These are phyloP conservation scores for Phytophthora pinifolia DNA, from an alignment of 352 stramenopile genomes.

Conservation along the genomic window DNA sequence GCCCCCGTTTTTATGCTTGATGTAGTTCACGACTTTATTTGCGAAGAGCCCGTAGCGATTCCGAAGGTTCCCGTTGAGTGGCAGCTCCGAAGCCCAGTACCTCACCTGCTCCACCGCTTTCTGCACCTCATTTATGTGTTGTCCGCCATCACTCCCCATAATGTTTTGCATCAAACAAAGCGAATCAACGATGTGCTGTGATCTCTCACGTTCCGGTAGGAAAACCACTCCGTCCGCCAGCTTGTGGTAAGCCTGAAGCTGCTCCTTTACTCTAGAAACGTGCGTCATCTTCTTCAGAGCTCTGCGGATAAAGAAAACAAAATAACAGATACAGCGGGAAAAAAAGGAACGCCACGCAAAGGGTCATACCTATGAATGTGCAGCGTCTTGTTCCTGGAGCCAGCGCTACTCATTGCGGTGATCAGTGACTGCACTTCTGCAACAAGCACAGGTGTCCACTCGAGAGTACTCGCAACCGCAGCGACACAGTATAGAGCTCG, in stretches of 20 bases:
- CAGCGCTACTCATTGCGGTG: slow-evolving; percentile 15
- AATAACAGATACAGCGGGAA: neutral
- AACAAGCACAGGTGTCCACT: slow-evolving; percentile 5
- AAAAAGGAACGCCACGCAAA: neutral
- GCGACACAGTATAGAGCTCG: slow-evolving; percentile 16
- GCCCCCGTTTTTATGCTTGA: neutral
- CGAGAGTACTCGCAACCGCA: slow-evolving; percentile 10
- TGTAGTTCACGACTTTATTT: slow-evolving; percentile 9
- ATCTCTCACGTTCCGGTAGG: neutral
- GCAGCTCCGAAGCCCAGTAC: slow-evolving; percentile 14
- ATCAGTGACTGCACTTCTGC: slow-evolving; percentile 23
- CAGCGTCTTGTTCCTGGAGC: slow-evolving; percentile 27
- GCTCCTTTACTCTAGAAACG: slow-evolving; percentile 1
- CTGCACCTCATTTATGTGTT: neutral
- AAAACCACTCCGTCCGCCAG: neutral
- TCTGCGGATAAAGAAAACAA: neutral
- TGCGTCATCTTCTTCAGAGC: neutral
- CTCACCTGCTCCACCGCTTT: neutral
- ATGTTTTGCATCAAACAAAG: slow-evolving; percentile 19
- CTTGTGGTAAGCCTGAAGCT: slow-evolving; percentile 7
- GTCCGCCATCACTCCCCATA: slow-evolving; percentile 14
- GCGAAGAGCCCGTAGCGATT: slow-evolving; percentile 10
- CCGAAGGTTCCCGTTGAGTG: slow-evolving; percentile 2
- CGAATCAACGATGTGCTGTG: slow-evolving; percentile 13
- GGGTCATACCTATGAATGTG: slow-evolving; percentile 24